Base-by-base conservation (phyloP, 2,329 filamentous ascomycete genomes). In the Colletotrichum tanaceti region DNA sequence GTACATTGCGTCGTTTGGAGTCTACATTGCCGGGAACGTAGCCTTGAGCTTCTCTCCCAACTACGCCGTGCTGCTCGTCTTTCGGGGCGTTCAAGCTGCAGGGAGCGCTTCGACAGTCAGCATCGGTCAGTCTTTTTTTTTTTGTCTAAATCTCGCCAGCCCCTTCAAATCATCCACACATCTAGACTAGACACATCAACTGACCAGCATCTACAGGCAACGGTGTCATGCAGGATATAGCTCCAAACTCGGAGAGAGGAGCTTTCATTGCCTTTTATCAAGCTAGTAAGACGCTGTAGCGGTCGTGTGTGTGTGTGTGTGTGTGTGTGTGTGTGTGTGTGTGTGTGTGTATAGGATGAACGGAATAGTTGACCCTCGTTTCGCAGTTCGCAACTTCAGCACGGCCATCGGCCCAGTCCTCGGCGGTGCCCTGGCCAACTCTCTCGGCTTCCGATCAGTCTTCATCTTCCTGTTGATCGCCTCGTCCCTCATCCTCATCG, bases 61-160 rank as follows among this genome's bases (percentile, higher is more conserved):
- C 53, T 85, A 83, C 64, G 73, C 76, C 0, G 73, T 80, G 0
- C 74, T 86, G 44, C 74, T 87, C 65, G 73, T 81, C 2, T 80
- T 86, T 41, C 77, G 85, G 49, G 81, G 78, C 1, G 53, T 86
- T 10, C 85, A 87, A 73, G 81, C 82, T 6, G 79, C 80, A 3
- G 84, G 84, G 3, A 84, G 82, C 70, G 79, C 83, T 1, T 82
- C 82, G 1, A 84, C 81, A 3, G 81, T 84, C 4, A 82, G 82
- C 39, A 81, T 86, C 39, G 83, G 83, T 78, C 74, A 46, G 73
- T 49, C 14, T 14, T 39, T 13, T n/a, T n/a, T n/a, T n/a, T n/a
- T n/a, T n/a, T n/a, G n/a, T n/a, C n/a, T n/a, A n/a, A n/a, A 16
- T 9, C 14, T 24, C 5, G 1, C 9, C 46, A 3, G 11, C 32